These are phyloP conservation scores for Heliosperma pusillum DNA, from an alignment of 148 eudicot species.

Conservation along the genomic window DNA sequence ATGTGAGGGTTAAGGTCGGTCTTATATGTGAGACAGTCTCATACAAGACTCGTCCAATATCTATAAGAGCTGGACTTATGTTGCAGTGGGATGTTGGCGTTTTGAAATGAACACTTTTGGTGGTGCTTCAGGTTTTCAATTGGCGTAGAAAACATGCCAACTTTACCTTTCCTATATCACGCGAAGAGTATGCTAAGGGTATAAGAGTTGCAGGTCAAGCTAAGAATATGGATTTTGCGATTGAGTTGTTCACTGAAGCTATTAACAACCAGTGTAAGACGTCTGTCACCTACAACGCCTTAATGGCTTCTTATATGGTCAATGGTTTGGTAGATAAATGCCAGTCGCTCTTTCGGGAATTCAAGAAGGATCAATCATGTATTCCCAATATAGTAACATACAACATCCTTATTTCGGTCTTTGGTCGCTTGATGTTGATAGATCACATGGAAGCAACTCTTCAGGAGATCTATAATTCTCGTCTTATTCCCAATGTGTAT, in stretches of 20 bases:
- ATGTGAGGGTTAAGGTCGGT: neutral
- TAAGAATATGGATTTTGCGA: conserved; percentile 57
- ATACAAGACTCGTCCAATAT: neutral
- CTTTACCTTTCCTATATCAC: conserved; percentile 41
- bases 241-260: conserved; percentile 65
- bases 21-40: too few relatives aligned
- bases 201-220: conserved; percentile 59
- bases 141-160: conserved; percentile 65
- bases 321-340: conserved; percentile 50
- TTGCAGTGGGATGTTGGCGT: neutral
- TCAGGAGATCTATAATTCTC: conserved; percentile 43
- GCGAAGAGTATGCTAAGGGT: conserved; percentile 73
- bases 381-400: conserved; percentile 69
- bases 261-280: conserved; percentile 34
- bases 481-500: conserved; percentile 45
- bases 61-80: neutral
- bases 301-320: conserved; percentile 64
- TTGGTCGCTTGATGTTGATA: conserved; percentile 65
- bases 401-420: conserved; percentile 70
- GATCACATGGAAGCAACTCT: conserved; percentile 80
- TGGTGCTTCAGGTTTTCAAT: conserved; percentile 47
- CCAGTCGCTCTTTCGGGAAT: conserved; percentile 50
- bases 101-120: neutral
- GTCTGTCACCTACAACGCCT: conserved; percentile 59
- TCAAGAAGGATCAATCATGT: conserved; percentile 57